These are phyloP conservation scores for Gastrodia elata DNA, from an alignment of 106 monocot species.

Conservation along the genomic window DNA sequence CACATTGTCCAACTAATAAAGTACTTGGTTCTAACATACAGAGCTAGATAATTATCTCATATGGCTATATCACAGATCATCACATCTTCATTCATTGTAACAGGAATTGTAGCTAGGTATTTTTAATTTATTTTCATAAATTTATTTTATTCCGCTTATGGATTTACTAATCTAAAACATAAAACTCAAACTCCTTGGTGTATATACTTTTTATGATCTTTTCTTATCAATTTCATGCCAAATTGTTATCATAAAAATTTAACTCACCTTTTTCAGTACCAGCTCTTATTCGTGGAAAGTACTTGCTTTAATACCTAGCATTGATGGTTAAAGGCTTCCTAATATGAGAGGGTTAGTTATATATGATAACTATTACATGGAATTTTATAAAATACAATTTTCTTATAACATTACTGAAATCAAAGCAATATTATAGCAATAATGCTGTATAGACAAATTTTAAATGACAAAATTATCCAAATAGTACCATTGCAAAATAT, in stretches of 20 bases:
- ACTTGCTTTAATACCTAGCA: background rate
- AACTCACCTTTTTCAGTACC: background rate
- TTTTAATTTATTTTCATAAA: background rate
- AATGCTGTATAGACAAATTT: too few relatives aligned
- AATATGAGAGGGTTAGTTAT: too few relatives aligned
- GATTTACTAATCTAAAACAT: background rate
- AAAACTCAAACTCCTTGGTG: background rate
- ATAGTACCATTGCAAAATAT: too few relatives aligned
- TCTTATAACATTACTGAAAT: too few relatives aligned
- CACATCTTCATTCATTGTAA: background rate
- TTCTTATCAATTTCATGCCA: background rate
- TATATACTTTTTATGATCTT: background rate
- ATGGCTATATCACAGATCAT: background rate
- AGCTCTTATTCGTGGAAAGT: background rate
- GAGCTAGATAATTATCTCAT: background rate
- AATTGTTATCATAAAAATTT: background rate
- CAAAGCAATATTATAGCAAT: too few relatives aligned
- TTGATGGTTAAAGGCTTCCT: too few relatives aligned
- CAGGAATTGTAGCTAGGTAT: background rate
- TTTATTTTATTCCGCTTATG: background rate
- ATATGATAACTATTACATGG: too few relatives aligned
- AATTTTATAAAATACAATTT: too few relatives aligned
- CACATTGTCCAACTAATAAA: background rate
- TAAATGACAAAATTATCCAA: too few relatives aligned
- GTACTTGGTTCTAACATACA: background rate